A percentile compares a stretch with the other conserved stretches of the same genome.
phyloP scores from a whole-genome alignment of 2,329 filamentous ascomycete genomes.

The Cladosporium sp. region DNA sequence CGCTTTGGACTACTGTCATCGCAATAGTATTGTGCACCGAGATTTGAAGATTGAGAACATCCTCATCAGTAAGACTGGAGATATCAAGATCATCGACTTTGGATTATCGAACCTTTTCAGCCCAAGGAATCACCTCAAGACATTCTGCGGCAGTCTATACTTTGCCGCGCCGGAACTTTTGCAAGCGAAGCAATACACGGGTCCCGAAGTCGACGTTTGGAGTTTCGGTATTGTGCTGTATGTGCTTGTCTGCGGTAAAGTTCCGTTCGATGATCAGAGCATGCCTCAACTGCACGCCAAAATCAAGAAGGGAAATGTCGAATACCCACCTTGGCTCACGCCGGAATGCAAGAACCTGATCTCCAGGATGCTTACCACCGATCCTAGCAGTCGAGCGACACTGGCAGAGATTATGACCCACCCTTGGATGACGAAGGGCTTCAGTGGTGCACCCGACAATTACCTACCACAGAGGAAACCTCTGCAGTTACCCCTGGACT shows the following conservation, averaged over 20 bases:
- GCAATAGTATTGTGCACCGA: constrained; percentile 96
- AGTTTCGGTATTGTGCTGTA: constrained; percentile 98
- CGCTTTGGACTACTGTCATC: constrained; percentile 93
- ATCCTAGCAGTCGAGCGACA: constrained; percentile 81
- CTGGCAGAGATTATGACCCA: constrained; percentile 92
- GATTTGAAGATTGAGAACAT: constrained; percentile 99
- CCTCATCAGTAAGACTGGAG: constrained; percentile 95
- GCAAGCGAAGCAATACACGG: constrained; percentile 91
- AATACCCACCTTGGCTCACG: constrained; percentile 92
- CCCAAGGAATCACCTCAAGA: constrained; percentile 82
- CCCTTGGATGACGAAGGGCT: constrained; percentile 94
- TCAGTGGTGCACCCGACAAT: constrained; percentile 83
- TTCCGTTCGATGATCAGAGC: constrained; percentile 98
- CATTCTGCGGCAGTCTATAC: constrained; percentile 96
- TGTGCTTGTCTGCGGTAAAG: constrained; percentile 94
- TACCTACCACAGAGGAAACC: constrained; percentile 81
- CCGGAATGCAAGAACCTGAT: constrained; percentile 91
- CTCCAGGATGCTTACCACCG: constrained; percentile 92
- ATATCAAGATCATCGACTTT: constrained; percentile 99
- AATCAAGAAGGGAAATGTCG: constrained; percentile 95
- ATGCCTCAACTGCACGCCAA: constrained; percentile 98
- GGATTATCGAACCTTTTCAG: constrained; percentile 95
- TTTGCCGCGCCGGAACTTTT: constrained; percentile 95
- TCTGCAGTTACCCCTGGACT: constrained; percentile 79
- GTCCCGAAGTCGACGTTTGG: constrained; percentile 97